These are phyloP conservation scores for Rhodotorula diobovata DNA, from an alignment of 768 basidiomycete species.

Conservation along the genomic window DNA sequence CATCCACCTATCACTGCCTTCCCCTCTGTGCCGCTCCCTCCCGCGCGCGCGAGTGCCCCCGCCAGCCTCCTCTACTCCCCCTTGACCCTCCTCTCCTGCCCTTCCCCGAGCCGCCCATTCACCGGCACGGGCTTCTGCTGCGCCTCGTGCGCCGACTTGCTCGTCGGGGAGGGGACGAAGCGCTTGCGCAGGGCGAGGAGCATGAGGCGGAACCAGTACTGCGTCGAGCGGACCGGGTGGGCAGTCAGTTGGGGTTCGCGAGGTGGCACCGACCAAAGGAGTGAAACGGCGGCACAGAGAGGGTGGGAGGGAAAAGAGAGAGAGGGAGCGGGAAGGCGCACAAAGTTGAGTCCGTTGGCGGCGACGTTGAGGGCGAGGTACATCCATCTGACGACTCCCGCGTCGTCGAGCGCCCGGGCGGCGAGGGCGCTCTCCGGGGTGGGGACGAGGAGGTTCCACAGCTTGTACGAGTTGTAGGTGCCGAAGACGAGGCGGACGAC, in stretches of 20 bases:
- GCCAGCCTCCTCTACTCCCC: conserved; percentile 3
- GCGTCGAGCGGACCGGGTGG: background rate
- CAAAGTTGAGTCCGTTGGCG: conserved; percentile 13
- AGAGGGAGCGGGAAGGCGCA: background rate
- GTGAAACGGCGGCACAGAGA: background rate
- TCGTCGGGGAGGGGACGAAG: conserved; percentile 1
- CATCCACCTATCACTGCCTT: too few species aligned
- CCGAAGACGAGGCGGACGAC: conserved; percentile 34
- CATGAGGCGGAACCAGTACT: conserved; percentile 39
- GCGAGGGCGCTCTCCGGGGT: background rate
- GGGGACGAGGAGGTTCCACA: conserved; percentile 26
- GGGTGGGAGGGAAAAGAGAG: too few species aligned
- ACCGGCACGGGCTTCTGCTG: conserved; percentile 17
- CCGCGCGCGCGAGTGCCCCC: too few species aligned
- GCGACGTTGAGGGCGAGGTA: conserved; percentile 14
- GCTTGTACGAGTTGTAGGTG: conserved; percentile 35
- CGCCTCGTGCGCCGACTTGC: background rate
- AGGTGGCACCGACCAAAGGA: conserved; percentile 1
- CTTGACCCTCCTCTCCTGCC: conserved; percentile 24
- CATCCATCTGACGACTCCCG: conserved; percentile 11
- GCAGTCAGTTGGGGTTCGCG: background rate
- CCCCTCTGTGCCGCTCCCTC: too few species aligned
- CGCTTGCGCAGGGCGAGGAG: conserved; percentile 29
- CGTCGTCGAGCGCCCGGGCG: background rate
- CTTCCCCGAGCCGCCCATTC: conserved; percentile 22